These are phyloP conservation scores for Pachysandra terminalis DNA, from an alignment of 164 flowering plant species.

Conservation along the genomic window DNA sequence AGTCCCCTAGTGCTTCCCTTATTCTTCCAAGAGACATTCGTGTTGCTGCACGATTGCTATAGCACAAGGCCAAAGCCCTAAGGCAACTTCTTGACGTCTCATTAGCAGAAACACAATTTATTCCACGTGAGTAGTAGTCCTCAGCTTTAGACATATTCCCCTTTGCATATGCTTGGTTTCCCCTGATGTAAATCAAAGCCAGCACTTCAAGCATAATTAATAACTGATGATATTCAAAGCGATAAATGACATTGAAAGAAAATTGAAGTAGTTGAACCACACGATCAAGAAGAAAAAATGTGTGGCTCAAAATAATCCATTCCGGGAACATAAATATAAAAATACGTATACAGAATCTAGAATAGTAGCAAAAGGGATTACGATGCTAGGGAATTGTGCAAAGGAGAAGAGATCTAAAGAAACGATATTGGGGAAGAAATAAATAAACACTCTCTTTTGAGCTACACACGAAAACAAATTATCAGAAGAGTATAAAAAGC, in stretches of 20 bases:
- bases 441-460: not conserved
- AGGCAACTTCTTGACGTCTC: constrained; percentile 57
- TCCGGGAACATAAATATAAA: too few species aligned
- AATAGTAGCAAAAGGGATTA: too few species aligned
- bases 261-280: not conserved
- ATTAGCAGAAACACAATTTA: constrained; percentile 49
- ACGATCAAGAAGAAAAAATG: not conserved
- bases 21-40: constrained; percentile 76
- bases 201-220: constrained; percentile 1
- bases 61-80: constrained; percentile 76
- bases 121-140: constrained; percentile 72
- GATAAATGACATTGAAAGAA: not conserved
- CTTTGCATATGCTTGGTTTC: constrained; percentile 83
- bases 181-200: constrained; percentile 42
- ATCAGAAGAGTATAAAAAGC: constrained; percentile 5
- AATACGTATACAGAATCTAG: too few species aligned
- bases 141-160: constrained; percentile 81
- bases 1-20: constrained; percentile 79
- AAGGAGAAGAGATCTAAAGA: too few species aligned
- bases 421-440: too few species aligned
- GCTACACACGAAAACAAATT: not conserved
- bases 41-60: constrained; percentile 94
- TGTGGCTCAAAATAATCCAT: too few species aligned
- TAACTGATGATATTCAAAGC: not conserved
- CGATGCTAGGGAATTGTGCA: too few species aligned